Percentiles rank a stretch among this genome's conserved stretches.
Conservation (phyloP, 208 protist genomes). For the Crithidia bombi region DNA sequence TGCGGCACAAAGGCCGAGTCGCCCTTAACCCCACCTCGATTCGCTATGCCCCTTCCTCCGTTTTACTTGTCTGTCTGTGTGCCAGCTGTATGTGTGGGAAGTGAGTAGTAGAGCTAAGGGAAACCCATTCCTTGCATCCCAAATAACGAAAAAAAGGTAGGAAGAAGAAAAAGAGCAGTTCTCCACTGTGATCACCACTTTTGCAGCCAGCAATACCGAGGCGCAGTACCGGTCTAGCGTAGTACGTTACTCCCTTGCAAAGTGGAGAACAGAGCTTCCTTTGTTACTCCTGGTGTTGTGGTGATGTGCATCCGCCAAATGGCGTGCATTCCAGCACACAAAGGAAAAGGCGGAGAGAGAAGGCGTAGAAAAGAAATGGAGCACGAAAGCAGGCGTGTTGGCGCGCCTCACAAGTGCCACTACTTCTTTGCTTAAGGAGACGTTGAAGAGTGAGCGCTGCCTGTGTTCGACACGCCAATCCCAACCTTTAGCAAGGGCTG, state of each 20-base stretch:
- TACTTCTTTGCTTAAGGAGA: too few relatives aligned
- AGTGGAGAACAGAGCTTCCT: neutral
- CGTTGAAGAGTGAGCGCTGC: too few relatives aligned
- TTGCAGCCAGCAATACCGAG: constrained; percentile 16
- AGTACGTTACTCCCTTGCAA: neutral
- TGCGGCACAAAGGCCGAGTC: constrained; percentile 3
- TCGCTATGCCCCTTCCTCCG: neutral
- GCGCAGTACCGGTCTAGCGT: neutral
- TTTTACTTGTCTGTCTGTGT: neutral
- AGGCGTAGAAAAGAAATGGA: neutral
- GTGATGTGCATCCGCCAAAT: neutral
- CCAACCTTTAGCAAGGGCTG: too few relatives aligned
- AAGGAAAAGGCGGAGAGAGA: neutral
- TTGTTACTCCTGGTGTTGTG: neutral
- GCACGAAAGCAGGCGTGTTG: too few relatives aligned
- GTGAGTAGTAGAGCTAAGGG: neutral
- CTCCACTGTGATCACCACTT: constrained; percentile 3
- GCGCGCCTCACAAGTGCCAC: too few relatives aligned
- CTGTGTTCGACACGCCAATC: too few relatives aligned
- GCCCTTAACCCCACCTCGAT: neutral
- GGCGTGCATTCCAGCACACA: neutral
- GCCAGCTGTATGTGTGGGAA: neutral
- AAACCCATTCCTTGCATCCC: neutral
- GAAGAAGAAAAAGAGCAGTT: neutral
- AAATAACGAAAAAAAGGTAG: neutral